phyloP scores from a whole-genome alignment of 768 basidiomycete species.

The Tricholoma hemisulphureum region DNA sequence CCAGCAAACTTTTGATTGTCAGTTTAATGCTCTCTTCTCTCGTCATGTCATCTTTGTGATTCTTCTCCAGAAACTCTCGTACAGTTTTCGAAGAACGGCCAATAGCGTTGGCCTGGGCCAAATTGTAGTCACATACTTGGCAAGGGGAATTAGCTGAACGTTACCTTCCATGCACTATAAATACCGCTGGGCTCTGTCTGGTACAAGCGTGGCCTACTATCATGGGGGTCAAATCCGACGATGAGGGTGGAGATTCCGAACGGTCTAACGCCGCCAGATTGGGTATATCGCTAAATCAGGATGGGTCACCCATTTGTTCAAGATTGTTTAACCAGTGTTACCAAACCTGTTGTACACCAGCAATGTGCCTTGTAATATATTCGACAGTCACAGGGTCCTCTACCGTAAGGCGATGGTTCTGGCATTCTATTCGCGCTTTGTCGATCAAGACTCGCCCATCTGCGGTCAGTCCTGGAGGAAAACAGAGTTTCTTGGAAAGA shows the following conservation, averaged over 20 bases:
- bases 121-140: background rate
- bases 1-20: conserved; percentile 91
- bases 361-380: conserved; percentile 97
- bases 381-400: conserved; percentile 98
- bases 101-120: conserved; percentile 88
- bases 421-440: conserved; percentile 96
- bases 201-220: conserved; percentile 83
- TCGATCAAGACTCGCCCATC: conserved; percentile 98
- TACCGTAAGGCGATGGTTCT: conserved; percentile 93
- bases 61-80: conserved; percentile 97
- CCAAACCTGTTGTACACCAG: conserved; percentile 95
- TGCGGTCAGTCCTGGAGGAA: conserved; percentile 80
- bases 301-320: background rate
- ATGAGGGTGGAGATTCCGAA: conserved; percentile 98
- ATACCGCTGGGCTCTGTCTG: conserved; percentile 98
- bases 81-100: conserved; percentile 98
- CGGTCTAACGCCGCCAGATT: conserved; percentile 97
- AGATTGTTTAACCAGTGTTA: background rate
- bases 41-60: conserved; percentile 87
- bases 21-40: conserved; percentile 92
- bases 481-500: background rate
- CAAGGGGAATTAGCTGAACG: conserved; percentile 9
- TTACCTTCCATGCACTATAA: conserved; percentile 97
- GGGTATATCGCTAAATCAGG: conserved; percentile 80
- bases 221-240: conserved; percentile 95